Evolutionary conservation across 1,284 basidiomycete genomes (phyloP).

Genomic region (Takashimella tepidaria): DNA sequence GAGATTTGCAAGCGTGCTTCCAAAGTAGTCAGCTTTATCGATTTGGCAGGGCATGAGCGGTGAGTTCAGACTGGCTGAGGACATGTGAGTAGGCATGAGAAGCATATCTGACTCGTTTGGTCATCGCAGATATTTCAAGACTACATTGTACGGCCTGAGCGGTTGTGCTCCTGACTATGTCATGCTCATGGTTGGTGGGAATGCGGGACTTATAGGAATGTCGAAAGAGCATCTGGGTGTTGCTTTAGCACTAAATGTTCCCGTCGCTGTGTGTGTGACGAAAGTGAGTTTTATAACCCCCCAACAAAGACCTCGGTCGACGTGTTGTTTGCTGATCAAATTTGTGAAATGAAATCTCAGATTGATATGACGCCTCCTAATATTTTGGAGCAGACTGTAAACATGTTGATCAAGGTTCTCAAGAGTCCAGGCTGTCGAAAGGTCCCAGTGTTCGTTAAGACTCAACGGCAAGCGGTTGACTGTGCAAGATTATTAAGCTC

Average conservation of each 20-base stretch:
- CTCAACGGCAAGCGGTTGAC: conserved; percentile 66
- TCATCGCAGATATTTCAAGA: conserved; percentile 56
- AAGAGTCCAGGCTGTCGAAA: conserved; percentile 87
- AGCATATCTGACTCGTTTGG: not conserved
- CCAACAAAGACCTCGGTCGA: no score
- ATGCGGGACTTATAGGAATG: conserved; percentile 94
- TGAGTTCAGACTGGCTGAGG: conserved; percentile 51
- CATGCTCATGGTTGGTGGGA: conserved; percentile 91
- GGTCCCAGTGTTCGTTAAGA: conserved; percentile 50
- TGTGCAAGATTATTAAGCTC: conserved; percentile 56
- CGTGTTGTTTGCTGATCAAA: no score
- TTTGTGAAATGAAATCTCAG: no score
- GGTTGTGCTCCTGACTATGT: conserved; percentile 94
- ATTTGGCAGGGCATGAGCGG: conserved; percentile 84
- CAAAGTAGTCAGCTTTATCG: conserved; percentile 93
- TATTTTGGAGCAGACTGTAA: conserved; percentile 80
- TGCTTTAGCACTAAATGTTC: conserved; percentile 85
- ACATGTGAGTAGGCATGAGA: not conserved
- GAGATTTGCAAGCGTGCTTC: conserved; percentile 86
- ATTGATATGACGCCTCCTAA: conserved; percentile 97
- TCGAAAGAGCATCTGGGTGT: conserved; percentile 96
- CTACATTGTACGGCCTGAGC: conserved; percentile 90
- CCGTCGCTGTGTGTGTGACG: conserved; percentile 89
- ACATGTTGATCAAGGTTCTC: conserved; percentile 88
- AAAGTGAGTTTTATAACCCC: conserved; percentile 59